Percentiles rank a stretch among this genome's conserved stretches.
These are phyloP conservation scores for Durio zibethinus DNA, from an alignment of 345 rosid species.

Conservation along the genomic window DNA sequence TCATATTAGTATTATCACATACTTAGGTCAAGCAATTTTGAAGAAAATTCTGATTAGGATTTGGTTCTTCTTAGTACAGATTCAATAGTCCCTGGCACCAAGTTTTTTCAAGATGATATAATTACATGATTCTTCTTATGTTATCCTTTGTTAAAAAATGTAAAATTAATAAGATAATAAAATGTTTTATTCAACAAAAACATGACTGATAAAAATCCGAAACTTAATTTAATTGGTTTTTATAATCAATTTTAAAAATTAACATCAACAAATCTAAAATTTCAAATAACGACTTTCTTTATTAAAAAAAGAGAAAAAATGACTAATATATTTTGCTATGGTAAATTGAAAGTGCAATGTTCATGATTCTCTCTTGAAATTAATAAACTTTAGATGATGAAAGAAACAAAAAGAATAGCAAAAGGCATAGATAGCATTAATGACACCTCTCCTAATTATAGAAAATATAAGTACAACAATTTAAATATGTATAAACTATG, in stretches of 20 bases:
- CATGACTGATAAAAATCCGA: too few species aligned
- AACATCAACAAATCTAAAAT: too few species aligned
- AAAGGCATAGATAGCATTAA: too few species aligned
- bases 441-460: too few species aligned
- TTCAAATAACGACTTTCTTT: too few species aligned
- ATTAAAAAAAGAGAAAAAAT: too few species aligned
- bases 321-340: not conserved
- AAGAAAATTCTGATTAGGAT: not conserved
- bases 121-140: not conserved
- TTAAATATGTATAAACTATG: too few species aligned
- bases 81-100: not conserved
- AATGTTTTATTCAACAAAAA: too few species aligned
- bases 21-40: not conserved
- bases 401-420: not conserved
- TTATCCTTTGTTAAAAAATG: not conserved
- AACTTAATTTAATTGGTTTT: too few species aligned
- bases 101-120: not conserved
- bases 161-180: not conserved
- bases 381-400: not conserved
- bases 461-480: not conserved
- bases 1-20: not conserved
- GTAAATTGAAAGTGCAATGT: not conserved
- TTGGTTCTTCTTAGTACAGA: not conserved
- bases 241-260: too few species aligned
- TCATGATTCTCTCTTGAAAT: not conserved